Base-by-base conservation (phyloP, 2,329 filamentous ascomycete genomes). In the Sporothrix inflata region DNA sequence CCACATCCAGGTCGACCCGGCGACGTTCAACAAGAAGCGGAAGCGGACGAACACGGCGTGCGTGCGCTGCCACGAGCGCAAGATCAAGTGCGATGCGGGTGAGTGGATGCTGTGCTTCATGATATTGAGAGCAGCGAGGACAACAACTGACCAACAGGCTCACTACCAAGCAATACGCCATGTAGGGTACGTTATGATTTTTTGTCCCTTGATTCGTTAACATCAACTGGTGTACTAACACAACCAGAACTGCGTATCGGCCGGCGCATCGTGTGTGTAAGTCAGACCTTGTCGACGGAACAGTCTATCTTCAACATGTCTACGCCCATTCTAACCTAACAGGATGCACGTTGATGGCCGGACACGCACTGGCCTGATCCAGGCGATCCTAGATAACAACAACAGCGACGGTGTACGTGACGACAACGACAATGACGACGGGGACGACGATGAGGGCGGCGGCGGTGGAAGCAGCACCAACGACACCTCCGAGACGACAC, bases 61-160 rank as follows among this genome's bases (percentile, higher is more conserved):
- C 47, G 72, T 71, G 14, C 70, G 72, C 11, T 75, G 74, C 49
- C 74, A 75, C 34, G 74, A 75, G 47, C 68, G 72, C 24, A 75
- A 75, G 53, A 73, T 75, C 63, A 70, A 67, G 30, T 72, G 71
- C 11, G 57, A 72, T 70, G 55, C 71, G 1, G 71, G 71, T 72
- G 19, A 14, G 67, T 74, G 8, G 65, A 30, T 34, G 24, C 12
- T 9, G 34, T 45, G 19, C 4, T 45, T 45, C 5, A 47, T n/a
- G n/a, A n/a, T n/a, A n/a, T n/a, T n/a, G n/a, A n/a, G n/a, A n/a
- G n/a, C n/a, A n/a, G n/a, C n/a, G n/a, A 60, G 4, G 24, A 21
- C 51, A n/a, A 30, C 5, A 57, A 19, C 55, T 47, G 40, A 60
- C 55, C 19, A 11, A 27, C 27, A 71, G 70, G 57, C 7, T 55